Evolutionary conservation across 306 rosid species (phyloP).

Genomic region (Lithocarpus polystachyus): DNA sequence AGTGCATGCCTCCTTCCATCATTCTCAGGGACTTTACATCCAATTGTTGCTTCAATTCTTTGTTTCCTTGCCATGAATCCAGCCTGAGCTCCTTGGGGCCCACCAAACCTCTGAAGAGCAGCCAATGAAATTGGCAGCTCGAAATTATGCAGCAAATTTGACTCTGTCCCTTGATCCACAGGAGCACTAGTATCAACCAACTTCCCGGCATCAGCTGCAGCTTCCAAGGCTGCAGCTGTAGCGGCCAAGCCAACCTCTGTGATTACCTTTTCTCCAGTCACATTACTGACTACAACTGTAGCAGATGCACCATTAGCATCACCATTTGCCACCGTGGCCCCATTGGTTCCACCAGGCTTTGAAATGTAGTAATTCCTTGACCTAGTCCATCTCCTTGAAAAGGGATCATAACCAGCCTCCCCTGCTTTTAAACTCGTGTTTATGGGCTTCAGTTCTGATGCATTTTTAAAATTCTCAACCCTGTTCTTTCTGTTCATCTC

Average conservation of each 20-base stretch:
- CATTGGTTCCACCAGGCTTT: conserved; percentile 49
- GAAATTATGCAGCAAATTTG: conserved; percentile 67
- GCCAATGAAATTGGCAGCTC: conserved; percentile 89
- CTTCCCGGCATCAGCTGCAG: conserved; percentile 95
- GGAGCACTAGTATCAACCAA: conserved; percentile 86
- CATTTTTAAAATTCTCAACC: conserved; percentile 94
- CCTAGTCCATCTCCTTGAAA: conserved; percentile 97
- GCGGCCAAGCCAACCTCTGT: conserved; percentile 63
- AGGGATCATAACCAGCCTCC: conserved; percentile 98
- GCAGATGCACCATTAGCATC: conserved; percentile 24
- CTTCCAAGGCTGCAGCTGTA: conserved; percentile 80
- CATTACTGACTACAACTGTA: conserved; percentile 27
- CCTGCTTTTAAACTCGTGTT: conserved; percentile 69
- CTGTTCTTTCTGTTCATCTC: conserved; percentile 97
- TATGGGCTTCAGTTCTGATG: conserved; percentile 63
- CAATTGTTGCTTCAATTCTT: conserved; percentile 67
- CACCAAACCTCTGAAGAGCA: conserved; percentile 76
- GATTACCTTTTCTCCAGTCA: conserved; percentile 17
- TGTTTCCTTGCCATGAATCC: conserved; percentile 79
- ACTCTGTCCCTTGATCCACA: conserved; percentile 77
- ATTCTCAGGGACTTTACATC: conserved; percentile 70
- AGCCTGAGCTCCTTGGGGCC: conserved; percentile 70
- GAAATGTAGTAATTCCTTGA: conserved; percentile 82
- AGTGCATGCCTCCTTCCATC: conserved; percentile 63
- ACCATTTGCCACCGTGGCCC: conserved; percentile 37